Evolutionary conservation across 768 basidiomycete species (phyloP).

Genomic region (Russula virescens): DNA sequence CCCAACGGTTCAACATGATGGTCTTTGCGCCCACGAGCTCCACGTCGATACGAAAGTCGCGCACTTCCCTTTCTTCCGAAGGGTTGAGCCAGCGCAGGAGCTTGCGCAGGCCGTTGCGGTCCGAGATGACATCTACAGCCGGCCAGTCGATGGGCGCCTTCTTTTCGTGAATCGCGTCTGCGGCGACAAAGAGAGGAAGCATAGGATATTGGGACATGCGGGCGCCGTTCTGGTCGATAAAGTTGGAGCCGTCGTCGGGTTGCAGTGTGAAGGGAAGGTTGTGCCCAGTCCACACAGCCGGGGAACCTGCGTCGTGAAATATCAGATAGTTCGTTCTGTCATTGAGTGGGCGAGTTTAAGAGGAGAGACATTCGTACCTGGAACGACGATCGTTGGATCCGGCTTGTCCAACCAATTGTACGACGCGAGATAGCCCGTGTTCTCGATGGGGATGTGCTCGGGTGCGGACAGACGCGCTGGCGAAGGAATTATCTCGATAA

Average conservation of each 20-base stretch:
- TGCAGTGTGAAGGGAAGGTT: slow-evolving; percentile 47
- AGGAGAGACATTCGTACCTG: slow-evolving; percentile 24
- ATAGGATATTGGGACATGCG: slow-evolving; percentile 36
- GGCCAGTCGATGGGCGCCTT: slow-evolving; percentile 33
- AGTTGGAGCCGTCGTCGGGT: slow-evolving; percentile 45
- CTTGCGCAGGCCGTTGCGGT: slow-evolving; percentile 62
- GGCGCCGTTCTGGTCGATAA: slow-evolving; percentile 55
- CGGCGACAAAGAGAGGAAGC: slow-evolving; percentile 55
- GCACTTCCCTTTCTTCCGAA: slow-evolving; percentile 27
- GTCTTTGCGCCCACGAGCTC: slow-evolving; percentile 56
- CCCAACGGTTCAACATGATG: slow-evolving; percentile 56
- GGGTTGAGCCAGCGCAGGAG: slow-evolving; percentile 49
- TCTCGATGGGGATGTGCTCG: slow-evolving; percentile 11
- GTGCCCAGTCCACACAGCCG: slow-evolving; percentile 50
- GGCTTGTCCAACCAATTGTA: slow-evolving; percentile 29
- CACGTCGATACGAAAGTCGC: slow-evolving; percentile 64
- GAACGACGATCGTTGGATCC: slow-evolving; percentile 30
- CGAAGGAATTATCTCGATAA: slow-evolving; percentile 8
- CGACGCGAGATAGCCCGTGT: slow-evolving; percentile 30
- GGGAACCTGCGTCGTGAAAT: slow-evolving; percentile 41
- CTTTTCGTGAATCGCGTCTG: slow-evolving; percentile 36
- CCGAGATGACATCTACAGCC: slow-evolving; percentile 45
- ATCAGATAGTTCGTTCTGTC: not conserved
- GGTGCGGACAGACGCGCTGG: not conserved
- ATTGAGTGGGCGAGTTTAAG: not conserved